Base-by-base conservation (phyloP, 83 land plant species). In the Picea mariana region DNA sequence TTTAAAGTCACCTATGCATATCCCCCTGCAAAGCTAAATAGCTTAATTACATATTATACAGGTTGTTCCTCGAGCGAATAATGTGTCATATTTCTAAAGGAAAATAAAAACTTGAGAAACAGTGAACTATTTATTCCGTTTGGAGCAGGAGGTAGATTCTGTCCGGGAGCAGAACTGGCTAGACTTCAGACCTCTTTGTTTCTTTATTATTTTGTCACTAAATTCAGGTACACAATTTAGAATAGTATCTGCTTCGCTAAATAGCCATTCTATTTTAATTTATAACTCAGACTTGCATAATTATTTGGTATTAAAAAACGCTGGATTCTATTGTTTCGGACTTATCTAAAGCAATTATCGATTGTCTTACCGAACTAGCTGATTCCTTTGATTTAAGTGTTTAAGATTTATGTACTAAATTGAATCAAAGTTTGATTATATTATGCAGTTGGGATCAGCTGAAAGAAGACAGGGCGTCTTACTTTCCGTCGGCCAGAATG, bases 111-210 rank as follows among this genome's bases (percentile, higher is more conserved):
- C 75, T 87, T 89, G 92, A 86, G 88, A 80, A 87, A 49, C 78
- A 85, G 92, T 82, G 81, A 80, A 9, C 61, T 55, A 16, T 90
- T 31, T 68, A 16, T 85, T 9, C 92, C 92, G 0, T 90, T 90
- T 73, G 92, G 92, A 80, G 92, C 89, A 67, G 92, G 92, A 6
- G 81, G 83, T 58, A 67, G 92, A 31, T 81, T 86, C 34, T 90
- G 92, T 80, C 92, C 92, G n/a, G 92, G 92, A 27, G 89, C 89
- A 12, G 92, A 90, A 79, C 31, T 90, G 31, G 88, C 92, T 71
- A 80, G 92, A 1, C 86, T 90, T 63, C 89, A 90, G 71, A 87
- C 86, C 20, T 81, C 92, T 52, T 58, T 90, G 2, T 90, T 90
- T 81, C 88, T 90, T 18, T 88, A 90, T 63, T 63, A 82, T 58